Evolutionary conservation across 192 early-diverging fungal genomes (phyloP), one percentile per base, ranked within the genome.

Genomic region (Chytriomyces sp.): DNA sequence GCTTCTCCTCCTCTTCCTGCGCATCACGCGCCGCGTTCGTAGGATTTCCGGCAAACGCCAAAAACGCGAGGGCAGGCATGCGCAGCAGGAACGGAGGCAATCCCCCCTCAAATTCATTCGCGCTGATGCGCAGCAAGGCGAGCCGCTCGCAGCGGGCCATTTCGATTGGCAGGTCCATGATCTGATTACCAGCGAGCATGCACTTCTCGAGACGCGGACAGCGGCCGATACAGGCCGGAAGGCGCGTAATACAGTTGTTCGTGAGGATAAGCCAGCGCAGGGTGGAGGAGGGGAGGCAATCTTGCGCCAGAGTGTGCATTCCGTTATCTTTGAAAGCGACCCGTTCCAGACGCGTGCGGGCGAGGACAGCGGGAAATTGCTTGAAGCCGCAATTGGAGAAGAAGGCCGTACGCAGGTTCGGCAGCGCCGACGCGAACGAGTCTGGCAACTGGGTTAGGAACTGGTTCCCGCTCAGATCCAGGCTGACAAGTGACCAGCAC

Each of bases 241-340:
- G 52, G 17, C 41, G 7, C 8, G 33, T 34, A 10, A 76, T 52
- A 5, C 57, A 7, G 52, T 76, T 76, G 60, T 76, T 70, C 22
- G 75, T 76, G 59, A 76, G 68, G 2, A 76, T 76, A 3, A 76
- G 60, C 75, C 75, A 76, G 0, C 68, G 41, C 4, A 76, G 41
- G 28, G 31, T 55, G 25, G 59, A 32, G 14, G 19, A 25, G 3
- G 75, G 49, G 1, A 72, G 59, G 25, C 59, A 39, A 31, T 33
- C 44, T 28, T 54, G 59, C 7, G 68, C 68, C 3, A 72, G 28
- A 25, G 14, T 3, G 8, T 5, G 3, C 39, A 70, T 64, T 6
- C 12, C n/a, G 40, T 70, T 75, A 28, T 38, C 49, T 30, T 62
- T 64, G 54, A 75, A 75, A 5, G 74, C 66, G 0, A 76, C 52